A percentile compares a stretch with the other conserved stretches of the same genome.
Conservation (phyloP, 257 asterid genomes). For the Sherardia arvensis region DNA sequence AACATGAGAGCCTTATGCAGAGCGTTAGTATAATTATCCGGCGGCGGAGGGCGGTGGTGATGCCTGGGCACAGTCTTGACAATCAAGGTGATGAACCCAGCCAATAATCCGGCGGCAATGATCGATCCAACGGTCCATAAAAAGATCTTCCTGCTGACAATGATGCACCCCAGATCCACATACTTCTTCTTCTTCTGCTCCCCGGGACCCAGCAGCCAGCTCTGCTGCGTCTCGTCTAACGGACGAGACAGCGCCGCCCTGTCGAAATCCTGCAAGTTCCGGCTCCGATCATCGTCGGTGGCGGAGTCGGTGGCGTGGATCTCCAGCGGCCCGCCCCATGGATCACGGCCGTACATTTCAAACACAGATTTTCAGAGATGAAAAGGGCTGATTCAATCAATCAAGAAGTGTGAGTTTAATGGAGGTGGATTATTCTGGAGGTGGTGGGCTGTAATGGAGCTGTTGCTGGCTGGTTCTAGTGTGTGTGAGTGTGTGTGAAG, state of each 20-base stretch:
- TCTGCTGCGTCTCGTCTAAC: conserved; percentile 93
- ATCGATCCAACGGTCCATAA: conserved; percentile 78
- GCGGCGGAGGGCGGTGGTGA: conserved; percentile 61
- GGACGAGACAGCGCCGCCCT: conserved; percentile 89
- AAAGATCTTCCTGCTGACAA: conserved; percentile 81
- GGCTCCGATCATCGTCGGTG: conserved; percentile 91
- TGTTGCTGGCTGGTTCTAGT: neutral
- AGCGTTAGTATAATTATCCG: conserved; percentile 85
- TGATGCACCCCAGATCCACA: conserved; percentile 93
- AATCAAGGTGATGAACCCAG: conserved; percentile 72
- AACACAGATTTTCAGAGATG: neutral
- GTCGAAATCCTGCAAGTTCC: conserved; percentile 81
- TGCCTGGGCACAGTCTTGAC: conserved; percentile 80
- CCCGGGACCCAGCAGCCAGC: conserved; percentile 92
- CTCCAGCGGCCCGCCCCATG: conserved; percentile 98
- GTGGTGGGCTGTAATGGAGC: conserved; percentile 15
- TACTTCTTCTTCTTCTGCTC: conserved; percentile 98
- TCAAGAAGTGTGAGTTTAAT: neutral
- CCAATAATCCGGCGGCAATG: conserved; percentile 59
- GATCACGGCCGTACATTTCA: conserved; percentile 85
- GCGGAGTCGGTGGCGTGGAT: conserved; percentile 89
- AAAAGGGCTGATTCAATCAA: neutral
- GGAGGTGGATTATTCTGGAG: conserved; percentile 1
- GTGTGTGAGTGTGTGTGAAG: neutral
- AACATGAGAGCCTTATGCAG: conserved; percentile 86